Conservation (phyloP, 2,329 filamentous ascomycete species). For the Paraconiothyrium brasiliense region DNA sequence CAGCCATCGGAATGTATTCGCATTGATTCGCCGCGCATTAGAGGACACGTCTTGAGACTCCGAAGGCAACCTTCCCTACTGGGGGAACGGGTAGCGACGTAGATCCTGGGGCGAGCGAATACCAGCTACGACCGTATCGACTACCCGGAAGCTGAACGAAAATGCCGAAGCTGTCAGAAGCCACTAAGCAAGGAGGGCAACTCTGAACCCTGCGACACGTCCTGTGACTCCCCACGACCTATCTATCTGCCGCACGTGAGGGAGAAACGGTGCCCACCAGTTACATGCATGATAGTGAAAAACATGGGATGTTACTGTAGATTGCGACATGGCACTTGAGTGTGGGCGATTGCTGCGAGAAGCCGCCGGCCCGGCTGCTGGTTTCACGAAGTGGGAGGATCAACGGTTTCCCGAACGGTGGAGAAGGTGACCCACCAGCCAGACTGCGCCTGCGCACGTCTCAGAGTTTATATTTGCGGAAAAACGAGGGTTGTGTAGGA, state of each 20-base stretch:
- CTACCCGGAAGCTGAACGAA: constrained; percentile 11
- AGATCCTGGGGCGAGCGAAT: constrained; percentile 11
- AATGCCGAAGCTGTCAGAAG: constrained; percentile 14
- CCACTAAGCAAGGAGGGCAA: constrained; percentile 15
- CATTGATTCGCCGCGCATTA: constrained; percentile 11
- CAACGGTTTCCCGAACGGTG: constrained; percentile 4
- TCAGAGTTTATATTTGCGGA: background rate
- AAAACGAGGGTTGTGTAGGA: background rate
- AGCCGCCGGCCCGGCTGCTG: constrained; percentile 6
- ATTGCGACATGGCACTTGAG: constrained; percentile 10
- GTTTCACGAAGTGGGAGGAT: constrained; percentile 8
- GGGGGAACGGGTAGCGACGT: constrained; percentile 6
- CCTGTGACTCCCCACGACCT: constrained; percentile 14
- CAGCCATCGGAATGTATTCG: background rate
- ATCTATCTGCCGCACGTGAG: constrained; percentile 12
- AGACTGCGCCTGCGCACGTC: background rate
- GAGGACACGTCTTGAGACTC: constrained; percentile 15
- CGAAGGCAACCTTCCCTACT: constrained; percentile 15
- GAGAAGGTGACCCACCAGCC: background rate
- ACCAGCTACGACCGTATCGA: constrained; percentile 12
- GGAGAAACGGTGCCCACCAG: constrained; percentile 6
- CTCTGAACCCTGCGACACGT: constrained; percentile 12
- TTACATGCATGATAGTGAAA: constrained; percentile 7
- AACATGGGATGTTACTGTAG: constrained; percentile 8
- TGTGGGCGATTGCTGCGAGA: background rate